Conservation (phyloP, 352 stramenopile genomes). For the Phytophthora hybrid region DNA sequence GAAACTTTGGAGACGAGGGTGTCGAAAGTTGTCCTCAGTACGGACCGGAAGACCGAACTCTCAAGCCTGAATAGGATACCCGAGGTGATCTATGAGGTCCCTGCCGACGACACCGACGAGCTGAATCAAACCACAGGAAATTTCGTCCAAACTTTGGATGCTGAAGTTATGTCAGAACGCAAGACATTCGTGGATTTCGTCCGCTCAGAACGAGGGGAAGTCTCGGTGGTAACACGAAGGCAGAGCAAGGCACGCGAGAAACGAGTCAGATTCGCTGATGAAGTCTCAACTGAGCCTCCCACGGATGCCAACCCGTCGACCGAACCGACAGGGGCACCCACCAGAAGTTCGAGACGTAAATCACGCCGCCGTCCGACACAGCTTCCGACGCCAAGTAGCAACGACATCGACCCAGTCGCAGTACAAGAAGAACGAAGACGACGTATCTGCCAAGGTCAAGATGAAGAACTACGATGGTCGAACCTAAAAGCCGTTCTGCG, state of each 20-base stretch:
- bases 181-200: background rate
- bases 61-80: background rate
- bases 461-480: background rate
- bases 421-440: background rate
- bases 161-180: background rate
- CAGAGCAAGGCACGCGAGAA: background rate
- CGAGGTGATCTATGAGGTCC: background rate
- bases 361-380: too few species aligned
- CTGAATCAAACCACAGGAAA: background rate
- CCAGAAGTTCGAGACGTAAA: too few species aligned
- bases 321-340: too few species aligned
- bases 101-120: background rate
- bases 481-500: background rate
- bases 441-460: background rate
- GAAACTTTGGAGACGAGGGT: background rate
- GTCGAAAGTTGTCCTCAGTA: background rate
- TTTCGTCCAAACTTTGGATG: background rate
- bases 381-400: too few species aligned
- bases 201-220: background rate
- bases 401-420: too few species aligned
- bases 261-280: conserved; percentile 1
- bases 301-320: too few species aligned
- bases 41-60: background rate
- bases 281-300: too few species aligned
- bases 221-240: background rate